Evolutionary conservation across 2,329 filamentous ascomycete genomes (phyloP), one percentile per base, ranked within the genome.

Genomic region (Penicillium sp.): DNA sequence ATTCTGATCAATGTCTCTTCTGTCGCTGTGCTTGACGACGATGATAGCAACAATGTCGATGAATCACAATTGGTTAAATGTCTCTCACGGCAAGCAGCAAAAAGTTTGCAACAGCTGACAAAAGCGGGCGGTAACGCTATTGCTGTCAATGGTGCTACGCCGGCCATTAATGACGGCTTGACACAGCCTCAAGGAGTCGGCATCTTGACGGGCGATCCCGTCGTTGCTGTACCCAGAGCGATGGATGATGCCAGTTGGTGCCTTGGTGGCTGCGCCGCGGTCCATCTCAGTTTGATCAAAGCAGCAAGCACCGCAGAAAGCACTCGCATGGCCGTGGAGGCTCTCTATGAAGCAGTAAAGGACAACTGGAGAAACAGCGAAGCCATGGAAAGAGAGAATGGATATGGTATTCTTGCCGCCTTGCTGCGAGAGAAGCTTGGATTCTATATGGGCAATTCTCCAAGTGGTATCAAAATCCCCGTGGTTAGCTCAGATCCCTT

Each of bases 281-380:
- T 96, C 16, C 87, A 88, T 2, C 70, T 99, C 46, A 95, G 91
- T 64, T 74, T 97, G 30, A 77, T 99, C 6, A 89, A 96, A 64
- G 79, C 85, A 29, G 86, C 93, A 1, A 77, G 78, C 2, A 85
- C 83, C 0, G 77, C 81, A 7, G 82, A 90, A 41, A 84, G 84
- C 37, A 83, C 91, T 25, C 73, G 91, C 9, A 80, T 88, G 46
- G 84, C 91, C 1, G 83, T 95, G 2, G 84, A 95, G 62, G 87
- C 95, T 61, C 77, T 95, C 22, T 90, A 96, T 54, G 83, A 88
- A 56, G 89, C 88, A 52, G 87, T 96, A 41, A 86, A 88, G 57
- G 86, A 88, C 56, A 97, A 88, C 65, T 99, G 95, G 93, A 82
- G 93, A 56, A 97, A 97, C 58, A 97, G 93, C 59, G 95, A 99